phyloP scores from a whole-genome alignment of 257 asterid species.

The Solanum pinnatisectum region DNA sequence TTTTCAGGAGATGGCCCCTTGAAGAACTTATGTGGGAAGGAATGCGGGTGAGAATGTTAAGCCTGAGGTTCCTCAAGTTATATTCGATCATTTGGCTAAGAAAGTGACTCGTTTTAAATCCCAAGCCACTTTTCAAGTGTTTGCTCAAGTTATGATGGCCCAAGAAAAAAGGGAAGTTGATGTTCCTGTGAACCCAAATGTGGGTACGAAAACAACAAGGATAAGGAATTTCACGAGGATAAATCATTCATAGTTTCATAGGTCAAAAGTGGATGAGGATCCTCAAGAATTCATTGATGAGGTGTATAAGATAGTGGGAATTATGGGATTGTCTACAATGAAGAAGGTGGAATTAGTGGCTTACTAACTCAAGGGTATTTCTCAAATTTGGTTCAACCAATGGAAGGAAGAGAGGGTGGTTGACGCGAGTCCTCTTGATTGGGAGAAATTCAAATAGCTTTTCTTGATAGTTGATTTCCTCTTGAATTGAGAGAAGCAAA shows the following conservation, averaged over 20 bases:
- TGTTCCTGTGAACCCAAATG: background rate
- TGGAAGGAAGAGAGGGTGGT: background rate
- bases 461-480: background rate
- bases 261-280: background rate
- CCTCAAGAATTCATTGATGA: background rate
- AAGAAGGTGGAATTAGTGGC: background rate
- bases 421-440: background rate
- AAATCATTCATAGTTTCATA: background rate
- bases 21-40: background rate
- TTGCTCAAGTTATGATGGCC: background rate
- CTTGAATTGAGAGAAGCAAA: background rate
- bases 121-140: background rate
- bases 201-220: background rate
- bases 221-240: background rate
- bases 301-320: background rate
- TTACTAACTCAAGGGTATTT: background rate
- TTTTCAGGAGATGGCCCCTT: background rate
- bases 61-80: background rate
- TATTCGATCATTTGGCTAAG: too few species aligned
- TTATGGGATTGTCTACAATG: background rate
- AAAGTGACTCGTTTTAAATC: background rate
- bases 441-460: background rate
- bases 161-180: background rate
- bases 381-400: background rate
- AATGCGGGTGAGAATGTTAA: background rate